Evolutionary conservation across 129 eudicot genomes (phyloP), one percentile per base, ranked within the genome.

Genomic region (Apium graveolens): DNA sequence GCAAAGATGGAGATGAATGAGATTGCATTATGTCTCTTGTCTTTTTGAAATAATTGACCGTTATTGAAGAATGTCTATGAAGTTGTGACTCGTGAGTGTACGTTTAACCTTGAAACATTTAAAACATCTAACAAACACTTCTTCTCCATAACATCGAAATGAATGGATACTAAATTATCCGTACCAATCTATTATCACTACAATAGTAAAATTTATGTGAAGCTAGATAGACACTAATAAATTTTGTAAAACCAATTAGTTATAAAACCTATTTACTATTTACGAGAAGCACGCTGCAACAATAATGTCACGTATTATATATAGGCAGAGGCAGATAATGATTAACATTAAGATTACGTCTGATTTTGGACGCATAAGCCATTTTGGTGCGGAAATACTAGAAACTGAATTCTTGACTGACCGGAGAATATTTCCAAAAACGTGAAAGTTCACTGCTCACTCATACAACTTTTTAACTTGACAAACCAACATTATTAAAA

Each of bases 351-450:
- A 20, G 26, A 8, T 17, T n/a, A 27, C 14, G 35, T 26, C 6
- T 2, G 62, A 51, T 51, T 51, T 62, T 62, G 35, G 69, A 62
- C 69, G 10, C 0, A 21, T 63, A 0, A 63, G 17, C 18, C 37
- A 27, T 27, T 29, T 63, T 29, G 34, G 34, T 11, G 18, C 4
- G 37, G 70, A 65, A 65, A 57, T 57, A 57, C 66, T 3, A n/a
- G 37, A 73, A 73, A 29, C 55, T 2, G 37, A 73, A 73, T 26
- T 73, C 74, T 37, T 16, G 49, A 62, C 34, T 60, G 73, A 13
- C 21, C 7, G 44, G 73, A 57, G 80, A 77, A 77, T 77, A 77
- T 60, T 77, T 55, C 80, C 70, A 13, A 29, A 77, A 35, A 7
- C 24, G 26, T 60, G 72, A 11, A 77, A 77, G 27, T 60, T 70